phyloP scores from a whole-genome alignment of 1,284 basidiomycete species.

The Sporisorium reilianum region DNA sequence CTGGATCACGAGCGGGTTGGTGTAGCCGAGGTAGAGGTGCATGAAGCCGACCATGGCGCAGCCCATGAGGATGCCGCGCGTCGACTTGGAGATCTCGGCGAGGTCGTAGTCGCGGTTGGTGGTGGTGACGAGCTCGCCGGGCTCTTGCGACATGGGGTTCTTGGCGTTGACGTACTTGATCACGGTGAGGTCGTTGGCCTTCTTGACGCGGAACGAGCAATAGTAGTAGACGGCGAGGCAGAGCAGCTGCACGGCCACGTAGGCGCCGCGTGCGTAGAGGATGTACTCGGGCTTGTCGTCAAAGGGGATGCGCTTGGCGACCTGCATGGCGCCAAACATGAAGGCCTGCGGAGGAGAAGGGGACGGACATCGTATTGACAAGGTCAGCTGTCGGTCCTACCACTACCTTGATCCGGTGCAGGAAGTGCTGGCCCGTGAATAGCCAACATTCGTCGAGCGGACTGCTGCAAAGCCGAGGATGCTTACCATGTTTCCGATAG shows the following conservation, averaged over 20 bases:
- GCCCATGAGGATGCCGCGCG: slow-evolving; percentile 73
- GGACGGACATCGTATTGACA: background rate
- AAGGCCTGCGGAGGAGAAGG: slow-evolving; percentile 33
- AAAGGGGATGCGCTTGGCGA: slow-evolving; percentile 90
- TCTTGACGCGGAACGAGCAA: slow-evolving; percentile 77
- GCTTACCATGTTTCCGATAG: slow-evolving; percentile 57
- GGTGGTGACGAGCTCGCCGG: slow-evolving; percentile 86
- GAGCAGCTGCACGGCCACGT: slow-evolving; percentile 80
- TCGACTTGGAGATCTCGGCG: slow-evolving; percentile 85
- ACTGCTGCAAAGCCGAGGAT: background rate
- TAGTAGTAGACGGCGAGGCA: slow-evolving; percentile 82
- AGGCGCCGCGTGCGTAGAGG: slow-evolving; percentile 84
- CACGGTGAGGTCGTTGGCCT: slow-evolving; percentile 93
- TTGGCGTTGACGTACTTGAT: slow-evolving; percentile 82
- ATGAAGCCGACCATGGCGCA: slow-evolving; percentile 68
- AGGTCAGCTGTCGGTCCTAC: slow-evolving; percentile 1
- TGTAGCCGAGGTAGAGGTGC: slow-evolving; percentile 69
- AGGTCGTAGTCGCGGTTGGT: slow-evolving; percentile 95
- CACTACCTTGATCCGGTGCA: background rate
- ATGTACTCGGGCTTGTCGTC: slow-evolving; percentile 84
- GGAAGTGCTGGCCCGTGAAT: background rate
- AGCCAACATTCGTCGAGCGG: background rate
- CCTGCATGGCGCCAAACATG: slow-evolving; percentile 71
- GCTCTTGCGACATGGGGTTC: slow-evolving; percentile 74
- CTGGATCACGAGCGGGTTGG: slow-evolving; percentile 69